A percentile compares a stretch with the other conserved stretches of the same genome.
These are phyloP conservation scores for Zygosaccharomyces pseudobailii DNA, from an alignment of 1,139 yeast genomes.

Conservation along the genomic window DNA sequence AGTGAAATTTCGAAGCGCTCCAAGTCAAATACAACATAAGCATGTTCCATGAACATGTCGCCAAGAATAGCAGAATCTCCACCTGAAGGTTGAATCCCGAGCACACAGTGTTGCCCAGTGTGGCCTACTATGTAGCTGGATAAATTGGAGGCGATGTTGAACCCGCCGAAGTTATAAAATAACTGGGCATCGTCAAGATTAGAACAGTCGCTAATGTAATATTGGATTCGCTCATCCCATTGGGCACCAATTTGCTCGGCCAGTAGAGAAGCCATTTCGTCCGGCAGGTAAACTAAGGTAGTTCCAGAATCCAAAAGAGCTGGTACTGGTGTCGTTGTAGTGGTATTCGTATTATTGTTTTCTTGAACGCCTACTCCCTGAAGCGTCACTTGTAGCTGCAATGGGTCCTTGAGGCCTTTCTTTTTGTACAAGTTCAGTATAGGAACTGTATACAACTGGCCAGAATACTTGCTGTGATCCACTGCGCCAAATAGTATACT, in stretches of 20 bases:
- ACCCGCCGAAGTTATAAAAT: slow-evolving; percentile 48
- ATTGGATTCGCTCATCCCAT: slow-evolving; percentile 6
- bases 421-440: slow-evolving; percentile 37
- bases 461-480: slow-evolving; percentile 43
- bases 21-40: slow-evolving; percentile 70
- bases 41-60: slow-evolving; percentile 63
- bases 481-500: slow-evolving; percentile 55
- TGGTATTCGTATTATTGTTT: slow-evolving; percentile 24
- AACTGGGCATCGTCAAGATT: slow-evolving; percentile 24
- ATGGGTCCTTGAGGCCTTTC: slow-evolving; percentile 36
- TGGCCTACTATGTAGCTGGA: slow-evolving; percentile 33
- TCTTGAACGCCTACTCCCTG: slow-evolving; percentile 37
- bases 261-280: slow-evolving; percentile 5
- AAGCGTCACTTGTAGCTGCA: slow-evolving; percentile 45
- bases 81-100: slow-evolving; percentile 10
- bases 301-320: slow-evolving; percentile 13
- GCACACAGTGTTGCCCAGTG: not conserved
- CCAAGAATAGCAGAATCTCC: slow-evolving; percentile 47
- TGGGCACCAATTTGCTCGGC: slow-evolving; percentile 10
- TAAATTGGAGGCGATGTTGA: slow-evolving; percentile 43
- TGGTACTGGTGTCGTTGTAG: slow-evolving; percentile 7
- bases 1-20: slow-evolving; percentile 56
- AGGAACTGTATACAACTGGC: slow-evolving; percentile 40
- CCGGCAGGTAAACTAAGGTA: slow-evolving; percentile 9
- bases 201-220: slow-evolving; percentile 11